Base-by-base conservation (phyloP, 176 grass and related monocot genomes). In the Poa annua region DNA sequence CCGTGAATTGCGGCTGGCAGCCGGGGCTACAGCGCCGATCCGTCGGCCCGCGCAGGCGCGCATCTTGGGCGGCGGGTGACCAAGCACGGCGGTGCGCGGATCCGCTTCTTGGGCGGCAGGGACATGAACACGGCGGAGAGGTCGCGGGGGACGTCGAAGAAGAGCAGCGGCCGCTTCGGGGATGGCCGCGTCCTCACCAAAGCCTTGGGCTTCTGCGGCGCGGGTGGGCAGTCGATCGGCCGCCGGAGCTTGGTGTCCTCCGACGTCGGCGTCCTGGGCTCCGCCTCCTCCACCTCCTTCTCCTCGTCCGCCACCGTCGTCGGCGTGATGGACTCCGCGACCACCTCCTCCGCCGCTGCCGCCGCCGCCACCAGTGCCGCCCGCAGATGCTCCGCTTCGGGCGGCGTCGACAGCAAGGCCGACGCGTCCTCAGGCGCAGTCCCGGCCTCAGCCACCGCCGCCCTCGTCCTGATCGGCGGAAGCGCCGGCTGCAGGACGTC, bases 101-200 rank as follows among this genome's bases (percentile, higher is more conserved):
- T 93, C 85, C 91, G 76, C 86, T 93, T 93, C 91, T 90, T 93
- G 76, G 91, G 85, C 51, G 91, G 91, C 81, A 93, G 56, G 4
- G 69, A 74, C 16, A 74, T 78, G 84, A 94, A 94, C 0, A 89
- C 77, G 47, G 84, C 45, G 19, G 89, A 56, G 61, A 94, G 92
- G 88, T 94, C 92, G 56, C 86, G 84, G 33, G 81, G 81, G 25
- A 87, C 89, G 47, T 72, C 64, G 47, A 82, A 86, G 84, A 85
- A 94, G 4, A 69, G 2, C 9, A 75, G 2, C 9, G 19, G 74
- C 7, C 35, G 56, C 78, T 78, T 76, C 51, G 84, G 52, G 13
- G 53, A 47, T 2, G 77, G 32, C 47, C 66, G 11, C 61, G 71
- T 85, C 33, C 84, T 89, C 26, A 2, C 35, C 15, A 34, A 12